Evolutionary conservation across 2,329 filamentous ascomycete species (phyloP), one percentile per base, ranked within the genome.

Genomic region (Diplocarpon rosae): DNA sequence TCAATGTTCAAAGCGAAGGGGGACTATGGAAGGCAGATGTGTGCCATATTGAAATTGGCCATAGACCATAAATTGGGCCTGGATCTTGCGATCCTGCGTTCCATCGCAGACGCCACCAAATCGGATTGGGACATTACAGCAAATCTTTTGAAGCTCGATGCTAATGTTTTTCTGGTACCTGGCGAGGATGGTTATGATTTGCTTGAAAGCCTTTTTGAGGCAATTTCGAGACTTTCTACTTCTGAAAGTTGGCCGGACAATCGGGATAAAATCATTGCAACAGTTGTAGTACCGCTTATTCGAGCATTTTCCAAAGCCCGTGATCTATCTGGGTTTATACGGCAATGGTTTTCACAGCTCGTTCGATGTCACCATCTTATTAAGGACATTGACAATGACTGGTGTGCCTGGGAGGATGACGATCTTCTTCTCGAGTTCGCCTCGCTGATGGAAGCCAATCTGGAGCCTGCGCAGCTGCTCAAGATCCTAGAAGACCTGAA

Each of bases 141-240:
- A 11, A 62, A 64, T 27, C 56, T 70, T n/a, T 57, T 72, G 14
- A 55, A 61, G 16, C 64, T 70, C 40, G 69, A 73, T 50, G 53
- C 67, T 2, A 67, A 66, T 48, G 62, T 69, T 5, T 71, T 73
- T 48, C 58, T 69, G 2, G 59, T 64, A 39, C 48, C 52, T 4
- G 30, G 30, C 11, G 30, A 12, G n/a, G 55, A 63, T 20, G 53
- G 62, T 17, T 51, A 58, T 14, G 42, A 62, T 17, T 41, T 63
- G 10, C 46, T 64, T 5, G 48, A 57, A 9, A 46, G 52, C 1
- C 46, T 68, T 11, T 54, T 69, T 27, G 50, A 52, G 15, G 54
- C 51, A 32, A 57, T 67, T 17, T 64, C 60, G 2, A 42, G 45
- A 32, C 35, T 51, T 2, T 57, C 47, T 45, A 36, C 47, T 28